Conservation (phyloP, 2,329 filamentous ascomycete genomes). For the Colletotrichum limetticola region DNA sequence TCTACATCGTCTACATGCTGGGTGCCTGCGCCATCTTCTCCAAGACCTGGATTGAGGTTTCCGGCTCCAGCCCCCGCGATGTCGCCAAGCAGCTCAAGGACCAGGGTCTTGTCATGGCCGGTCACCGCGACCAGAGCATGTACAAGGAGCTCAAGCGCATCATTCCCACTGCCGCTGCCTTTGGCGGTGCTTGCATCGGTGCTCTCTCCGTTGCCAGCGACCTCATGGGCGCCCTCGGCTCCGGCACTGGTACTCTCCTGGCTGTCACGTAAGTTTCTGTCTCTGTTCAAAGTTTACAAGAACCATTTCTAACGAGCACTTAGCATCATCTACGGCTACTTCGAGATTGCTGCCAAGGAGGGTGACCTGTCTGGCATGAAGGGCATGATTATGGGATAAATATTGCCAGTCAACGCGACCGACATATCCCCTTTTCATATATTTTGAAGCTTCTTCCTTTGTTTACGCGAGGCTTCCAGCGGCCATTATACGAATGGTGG, state of each 20-base stretch:
- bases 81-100: slow-evolving; percentile 99
- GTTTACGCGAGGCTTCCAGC: slow-evolving; percentile 31
- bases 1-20: slow-evolving; percentile 98
- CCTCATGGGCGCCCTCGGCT: slow-evolving; percentile 94
- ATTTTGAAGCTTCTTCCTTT: slow-evolving; percentile 33
- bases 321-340: slow-evolving; percentile 99
- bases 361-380: slow-evolving; percentile 90
- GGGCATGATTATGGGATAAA: slow-evolving; percentile 78
- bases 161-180: slow-evolving; percentile 97
- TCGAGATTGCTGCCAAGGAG: slow-evolving; percentile 99
- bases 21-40: slow-evolving; percentile 98
- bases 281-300: not conserved
- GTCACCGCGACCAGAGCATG: slow-evolving; percentile 99
- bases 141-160: slow-evolving; percentile 99
- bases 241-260: slow-evolving; percentile 96
- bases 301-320: slow-evolving; percentile 46
- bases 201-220: slow-evolving; percentile 95
- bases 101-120: slow-evolving; percentile 98
- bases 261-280: slow-evolving; percentile 88
- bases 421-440: slow-evolving; percentile 27
- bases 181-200: slow-evolving; percentile 98
- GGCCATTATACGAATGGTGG: slow-evolving; percentile 3
- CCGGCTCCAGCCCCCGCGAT: slow-evolving; percentile 95
- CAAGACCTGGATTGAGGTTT: slow-evolving; percentile 99
- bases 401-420: slow-evolving; percentile 32